Base-by-base conservation (phyloP, 208 protist species). In the Trypanosoma scelopori region DNA sequence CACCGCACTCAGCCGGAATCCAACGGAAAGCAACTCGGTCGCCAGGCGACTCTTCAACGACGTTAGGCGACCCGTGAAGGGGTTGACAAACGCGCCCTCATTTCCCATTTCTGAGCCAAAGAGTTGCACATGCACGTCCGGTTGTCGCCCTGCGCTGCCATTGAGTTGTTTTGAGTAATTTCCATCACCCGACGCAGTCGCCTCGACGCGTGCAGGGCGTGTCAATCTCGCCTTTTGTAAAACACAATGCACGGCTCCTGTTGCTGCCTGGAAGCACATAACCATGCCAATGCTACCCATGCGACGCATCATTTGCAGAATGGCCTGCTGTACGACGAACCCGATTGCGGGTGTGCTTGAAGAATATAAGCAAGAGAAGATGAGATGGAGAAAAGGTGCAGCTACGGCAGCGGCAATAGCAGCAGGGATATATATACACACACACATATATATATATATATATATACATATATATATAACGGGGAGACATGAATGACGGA, bases 31-130 rank as follows among this genome's bases (percentile, higher is more conserved):
- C 23, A 95, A 71, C 30, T 70, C 42, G 22, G 52, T 65, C 6
- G 70, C 77, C 5, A 61, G 15, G 16, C 51, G 55, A n/a, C 69
- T 71, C 28, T 45, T 41, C 1, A 61, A n/a, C 11, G 55, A 27
- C 9, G 78, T 71, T 4, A 89, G 59, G 32, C 80, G 81, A 22
- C 83, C 81, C 23, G 63, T 89, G 74, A 95, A 95, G 5, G 90
- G 87, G 63, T 95, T 91, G 27, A 95, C 65, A 51, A 91, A 79
- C 37, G 39, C 61, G 41, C 60, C 61, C 37, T 50, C 42, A 22
- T 45, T 41, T 13, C 47, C 7, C 9, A 32, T 37, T 48, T 9
- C 5, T 32, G n/a, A 20, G 22, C 5, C 43, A 49, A 20, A 27
- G 6, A 11, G 32, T 37, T 42, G 18, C 43, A 63, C 30, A 32